Base-by-base conservation (phyloP, 2,329 filamentous ascomycete species). In the Penicillium frequentans region DNA sequence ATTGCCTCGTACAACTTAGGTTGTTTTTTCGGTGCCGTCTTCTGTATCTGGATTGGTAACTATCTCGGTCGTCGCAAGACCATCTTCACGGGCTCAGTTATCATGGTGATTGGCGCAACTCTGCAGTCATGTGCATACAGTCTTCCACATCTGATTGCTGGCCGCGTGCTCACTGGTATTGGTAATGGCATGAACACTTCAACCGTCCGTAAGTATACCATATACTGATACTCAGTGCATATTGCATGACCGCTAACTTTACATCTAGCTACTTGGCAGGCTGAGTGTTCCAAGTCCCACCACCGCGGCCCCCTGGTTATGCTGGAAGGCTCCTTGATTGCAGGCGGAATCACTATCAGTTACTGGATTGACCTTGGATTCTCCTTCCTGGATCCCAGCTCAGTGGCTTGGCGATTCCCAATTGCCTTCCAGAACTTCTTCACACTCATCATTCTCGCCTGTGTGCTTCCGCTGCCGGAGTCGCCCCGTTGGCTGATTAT, bases 351-450 rank as follows among this genome's bases (percentile, higher is more conserved):
- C 53, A 78, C 75, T 61, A 66, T 79, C 56, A 75, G 72, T 37
- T 77, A 80, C 69, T 79, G 79, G 79, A 70, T 80, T 58, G 77
- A 82, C 59, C 74, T 81, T 49, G 77, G 77, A 1, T 81, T 82
- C 63, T 81, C 78, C 2, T 83, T 82, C 70, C 70, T 81, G 4
- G 79, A 79, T 35, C 73, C 74, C 3, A 74, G 66, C 53, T 72
- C 71, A 0, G 68, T 78, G 23, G 69, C 77, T 2, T 84, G 81
- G 81, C 75, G 82, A 37, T 81, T 83, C 59, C 82, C 82, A 1
- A 81, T 84, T 49, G 80, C 78, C 11, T 82, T 85, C 64, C 83
- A 85, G 65, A 82, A 83, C 55, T 51, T 82, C 5, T 80, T 85
- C 49, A 81, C 82, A 0, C 55, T 84, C 4, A 69, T 83, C 29